Evolutionary conservation across 257 asterid genomes (phyloP).

Genomic region (Fraxinus pennsylvanica): DNA sequence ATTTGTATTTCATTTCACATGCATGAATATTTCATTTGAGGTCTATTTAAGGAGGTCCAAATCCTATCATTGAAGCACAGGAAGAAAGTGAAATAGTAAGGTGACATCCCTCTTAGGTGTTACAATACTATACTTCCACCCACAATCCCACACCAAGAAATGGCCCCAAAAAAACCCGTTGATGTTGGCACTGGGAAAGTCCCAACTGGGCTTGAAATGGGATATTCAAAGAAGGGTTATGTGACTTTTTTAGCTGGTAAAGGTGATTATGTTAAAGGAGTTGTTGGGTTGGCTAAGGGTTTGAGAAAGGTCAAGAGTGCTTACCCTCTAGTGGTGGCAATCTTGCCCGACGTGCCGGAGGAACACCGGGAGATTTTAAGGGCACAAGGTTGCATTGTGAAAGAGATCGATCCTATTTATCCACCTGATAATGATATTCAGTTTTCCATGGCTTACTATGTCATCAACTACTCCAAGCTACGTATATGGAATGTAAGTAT

Average conservation of each 20-base stretch:
- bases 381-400: conserved; percentile 53
- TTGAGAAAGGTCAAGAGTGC: conserved; percentile 53
- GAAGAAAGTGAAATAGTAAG: conserved; percentile 27
- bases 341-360: conserved; percentile 60
- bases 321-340: conserved; percentile 62
- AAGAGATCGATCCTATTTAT: conserved; percentile 53
- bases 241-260: conserved; percentile 54
- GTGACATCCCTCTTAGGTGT: conserved; percentile 15
- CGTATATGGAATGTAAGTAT: conserved; percentile 60
- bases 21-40: conserved; percentile 37
- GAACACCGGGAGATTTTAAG: conserved; percentile 51
- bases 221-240: conserved; percentile 34
- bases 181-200: conserved; percentile 27
- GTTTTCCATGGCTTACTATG: conserved; percentile 61
- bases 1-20: conserved; percentile 39
- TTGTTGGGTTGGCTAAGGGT: conserved; percentile 64
- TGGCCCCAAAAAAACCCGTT: conserved; percentile 43
- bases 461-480: conserved; percentile 63
- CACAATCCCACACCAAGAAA: conserved; percentile 22
- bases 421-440: conserved; percentile 52
- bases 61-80: conserved; percentile 28
- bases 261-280: conserved; percentile 61
- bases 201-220: conserved; percentile 20
- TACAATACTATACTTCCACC: conserved; percentile 19
- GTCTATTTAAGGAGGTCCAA: conserved; percentile 35